These are phyloP conservation scores for Rhodotorula sphaerocarpa DNA, from an alignment of 768 basidiomycete species.

Conservation along the genomic window DNA sequence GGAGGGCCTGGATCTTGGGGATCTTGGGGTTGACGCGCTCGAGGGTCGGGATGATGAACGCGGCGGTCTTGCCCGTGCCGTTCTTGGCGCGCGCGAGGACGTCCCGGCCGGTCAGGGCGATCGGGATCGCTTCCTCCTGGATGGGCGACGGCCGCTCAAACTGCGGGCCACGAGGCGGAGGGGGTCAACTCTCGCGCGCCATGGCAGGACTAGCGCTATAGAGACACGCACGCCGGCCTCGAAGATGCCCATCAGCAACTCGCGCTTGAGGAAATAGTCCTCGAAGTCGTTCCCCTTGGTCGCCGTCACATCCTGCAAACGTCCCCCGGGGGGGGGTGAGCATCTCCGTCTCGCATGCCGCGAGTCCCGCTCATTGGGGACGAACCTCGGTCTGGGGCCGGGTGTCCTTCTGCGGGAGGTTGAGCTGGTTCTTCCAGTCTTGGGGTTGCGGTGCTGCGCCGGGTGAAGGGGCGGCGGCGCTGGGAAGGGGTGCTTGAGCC, in stretches of 20 bases:
- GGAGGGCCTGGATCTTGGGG: conserved; percentile 86
- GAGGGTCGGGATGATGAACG: conserved; percentile 94
- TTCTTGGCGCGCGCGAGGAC: conserved; percentile 92
- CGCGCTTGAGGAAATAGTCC: conserved; percentile 49
- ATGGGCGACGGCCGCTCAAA: conserved; percentile 95
- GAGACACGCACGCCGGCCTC: conserved; percentile 62
- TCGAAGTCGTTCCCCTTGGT: conserved; percentile 94
- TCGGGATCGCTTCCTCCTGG: conserved; percentile 97
- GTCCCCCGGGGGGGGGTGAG: no score
- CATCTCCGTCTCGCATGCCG: no score
- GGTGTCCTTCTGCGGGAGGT: conserved; percentile 50
- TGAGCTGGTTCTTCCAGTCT: conserved; percentile 38
- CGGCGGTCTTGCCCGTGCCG: conserved; percentile 93
- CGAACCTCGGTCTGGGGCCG: conserved; percentile 87
- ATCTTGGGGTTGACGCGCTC: conserved; percentile 78
- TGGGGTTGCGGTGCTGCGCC: conserved; percentile 10
- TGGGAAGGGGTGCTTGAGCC: neutral
- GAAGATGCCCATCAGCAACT: conserved; percentile 98
- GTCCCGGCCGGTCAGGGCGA: conserved; percentile 86
- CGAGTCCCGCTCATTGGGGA: no score
- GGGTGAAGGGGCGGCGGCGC: neutral
- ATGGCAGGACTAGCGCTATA: no score
- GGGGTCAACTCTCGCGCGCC: neutral
- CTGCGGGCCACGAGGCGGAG: neutral
- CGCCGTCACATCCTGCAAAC: conserved; percentile 66